These are phyloP conservation scores for Trichosporon faecale DNA, from an alignment of 1,284 basidiomycete species.

Conservation along the genomic window DNA sequence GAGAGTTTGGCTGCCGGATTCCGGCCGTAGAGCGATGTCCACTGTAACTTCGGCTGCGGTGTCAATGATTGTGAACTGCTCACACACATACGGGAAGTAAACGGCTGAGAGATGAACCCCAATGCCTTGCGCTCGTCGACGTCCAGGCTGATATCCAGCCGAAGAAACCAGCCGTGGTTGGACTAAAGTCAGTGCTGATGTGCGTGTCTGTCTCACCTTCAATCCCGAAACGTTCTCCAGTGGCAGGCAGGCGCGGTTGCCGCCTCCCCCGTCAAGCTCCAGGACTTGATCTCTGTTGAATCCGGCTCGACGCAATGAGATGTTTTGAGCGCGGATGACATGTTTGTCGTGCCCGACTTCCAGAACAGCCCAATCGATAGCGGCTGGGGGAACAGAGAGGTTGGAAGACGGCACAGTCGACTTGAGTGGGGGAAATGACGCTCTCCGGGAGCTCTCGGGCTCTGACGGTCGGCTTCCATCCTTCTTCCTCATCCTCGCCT, in stretches of 20 bases:
- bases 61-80: neutral
- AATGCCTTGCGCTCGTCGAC: neutral
- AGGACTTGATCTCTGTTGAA: neutral
- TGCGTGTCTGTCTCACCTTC: neutral
- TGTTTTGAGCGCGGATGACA: neutral
- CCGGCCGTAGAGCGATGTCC: neutral
- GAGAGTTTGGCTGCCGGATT: neutral
- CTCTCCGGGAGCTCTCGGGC: neutral
- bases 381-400: neutral
- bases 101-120: neutral
- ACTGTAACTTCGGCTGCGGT: neutral
- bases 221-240: neutral
- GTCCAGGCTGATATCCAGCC: neutral
- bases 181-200: neutral
- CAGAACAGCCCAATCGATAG: neutral
- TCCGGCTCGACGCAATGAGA: neutral
- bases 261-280: neutral
- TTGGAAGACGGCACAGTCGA: neutral
- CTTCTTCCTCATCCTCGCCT: neutral
- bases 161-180: neutral
- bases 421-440: neutral
- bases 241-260: neutral
- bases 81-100: neutral
- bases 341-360: neutral
- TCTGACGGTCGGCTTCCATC: neutral